Evolutionary conservation across 2,329 filamentous ascomycete species (phyloP).

Genomic region (Neopestalotiopsis sp.): DNA sequence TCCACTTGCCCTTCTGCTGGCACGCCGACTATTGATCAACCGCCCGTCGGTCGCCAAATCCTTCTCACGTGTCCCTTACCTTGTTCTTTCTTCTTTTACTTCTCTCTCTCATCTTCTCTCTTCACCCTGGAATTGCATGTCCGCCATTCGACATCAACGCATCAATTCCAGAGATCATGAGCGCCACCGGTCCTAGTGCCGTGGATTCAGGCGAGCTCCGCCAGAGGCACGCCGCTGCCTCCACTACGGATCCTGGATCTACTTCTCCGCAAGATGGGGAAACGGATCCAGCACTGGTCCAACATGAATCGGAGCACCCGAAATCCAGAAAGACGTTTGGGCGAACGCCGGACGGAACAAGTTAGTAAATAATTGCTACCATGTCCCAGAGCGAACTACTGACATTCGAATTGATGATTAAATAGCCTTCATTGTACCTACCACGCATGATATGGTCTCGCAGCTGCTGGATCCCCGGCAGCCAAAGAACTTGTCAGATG

Average conservation of each 20-base stretch:
- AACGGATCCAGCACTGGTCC: constrained; percentile 17
- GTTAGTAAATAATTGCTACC: constrained; percentile 59
- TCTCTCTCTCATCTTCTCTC: background rate
- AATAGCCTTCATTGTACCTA: constrained; percentile 91
- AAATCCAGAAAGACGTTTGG: constrained; percentile 80
- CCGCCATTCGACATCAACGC: background rate
- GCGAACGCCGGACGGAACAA: constrained; percentile 86
- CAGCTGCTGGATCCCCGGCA: constrained; percentile 93
- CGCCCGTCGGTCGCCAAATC: background rate
- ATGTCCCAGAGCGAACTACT: constrained; percentile 11
- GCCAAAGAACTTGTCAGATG: constrained; percentile 92
- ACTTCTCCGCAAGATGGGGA: constrained; percentile 23
- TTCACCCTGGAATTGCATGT: background rate
- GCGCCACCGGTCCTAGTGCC: constrained; percentile 23
- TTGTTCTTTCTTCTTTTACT: background rate
- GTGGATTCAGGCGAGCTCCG: constrained; percentile 33
- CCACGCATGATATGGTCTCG: constrained; percentile 98
- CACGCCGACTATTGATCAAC: background rate
- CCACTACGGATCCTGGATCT: constrained; percentile 21
- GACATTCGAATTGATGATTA: constrained; percentile 14
- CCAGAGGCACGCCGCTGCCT: constrained; percentile 30
- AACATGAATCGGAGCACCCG: constrained; percentile 22
- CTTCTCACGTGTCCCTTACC: background rate
- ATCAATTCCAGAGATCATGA: constrained; percentile 25
- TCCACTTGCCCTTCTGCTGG: background rate